These are phyloP conservation scores for Umbelopsis sp. DNA, from an alignment of 192 early-diverging fungal species.

Conservation along the genomic window DNA sequence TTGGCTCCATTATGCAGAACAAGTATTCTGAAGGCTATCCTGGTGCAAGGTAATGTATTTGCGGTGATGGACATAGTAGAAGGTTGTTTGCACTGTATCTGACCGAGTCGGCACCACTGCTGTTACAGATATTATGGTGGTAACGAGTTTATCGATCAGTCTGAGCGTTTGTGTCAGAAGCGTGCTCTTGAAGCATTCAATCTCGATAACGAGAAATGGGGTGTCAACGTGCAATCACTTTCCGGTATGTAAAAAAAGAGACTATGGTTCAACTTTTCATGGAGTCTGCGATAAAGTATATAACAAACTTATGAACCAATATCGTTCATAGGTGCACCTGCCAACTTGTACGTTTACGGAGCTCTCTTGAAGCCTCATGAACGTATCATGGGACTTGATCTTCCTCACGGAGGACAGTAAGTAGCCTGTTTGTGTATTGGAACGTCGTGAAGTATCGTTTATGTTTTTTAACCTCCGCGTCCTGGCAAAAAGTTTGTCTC, in stretches of 20 bases:
- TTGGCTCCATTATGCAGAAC: slow-evolving; percentile 99
- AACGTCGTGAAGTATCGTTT: not conserved
- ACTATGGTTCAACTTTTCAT: too few species aligned
- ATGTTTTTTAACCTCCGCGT: not conserved
- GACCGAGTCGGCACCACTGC: not conserved
- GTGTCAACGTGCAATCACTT: slow-evolving; percentile 96
- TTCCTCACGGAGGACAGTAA: slow-evolving; percentile 98
- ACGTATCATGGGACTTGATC: slow-evolving; percentile 96
- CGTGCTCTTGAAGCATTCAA: slow-evolving; percentile 94
- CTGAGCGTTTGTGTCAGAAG: slow-evolving; percentile 91
- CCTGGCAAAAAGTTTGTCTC: slow-evolving; percentile 72
- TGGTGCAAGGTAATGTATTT: slow-evolving; percentile 67
- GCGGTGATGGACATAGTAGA: not conserved
- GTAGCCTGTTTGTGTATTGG: slow-evolving; percentile 24
- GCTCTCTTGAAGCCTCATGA: slow-evolving; percentile 96
- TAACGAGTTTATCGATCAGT: slow-evolving; percentile 96
- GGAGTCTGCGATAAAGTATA: not conserved
- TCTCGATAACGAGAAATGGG: slow-evolving; percentile 85
- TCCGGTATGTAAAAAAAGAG: slow-evolving; percentile 55
- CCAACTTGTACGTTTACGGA: slow-evolving; percentile 96
- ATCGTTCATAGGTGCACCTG: slow-evolving; percentile 76
- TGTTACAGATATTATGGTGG: slow-evolving; percentile 91
- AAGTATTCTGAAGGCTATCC: slow-evolving; percentile 99
- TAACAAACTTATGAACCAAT: not conserved
- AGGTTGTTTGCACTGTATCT: not conserved